A percentile compares a stretch with the other conserved stretches of the same genome.
Conservation (phyloP, 2,329 filamentous ascomycete genomes). For the Lachnellula cervina region DNA sequence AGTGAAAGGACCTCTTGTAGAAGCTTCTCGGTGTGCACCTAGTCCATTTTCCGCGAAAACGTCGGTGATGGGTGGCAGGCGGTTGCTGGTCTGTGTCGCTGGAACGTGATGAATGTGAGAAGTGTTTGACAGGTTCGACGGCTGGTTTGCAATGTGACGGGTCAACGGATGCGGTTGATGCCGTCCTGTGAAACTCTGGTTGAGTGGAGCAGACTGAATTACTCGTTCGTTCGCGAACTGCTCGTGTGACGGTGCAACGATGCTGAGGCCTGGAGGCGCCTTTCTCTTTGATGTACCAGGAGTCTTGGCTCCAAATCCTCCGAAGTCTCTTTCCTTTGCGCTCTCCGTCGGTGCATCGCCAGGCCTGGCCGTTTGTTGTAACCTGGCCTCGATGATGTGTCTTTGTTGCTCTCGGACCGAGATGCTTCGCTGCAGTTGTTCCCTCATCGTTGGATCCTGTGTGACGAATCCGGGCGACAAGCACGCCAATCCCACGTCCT, state of each 20-base stretch:
- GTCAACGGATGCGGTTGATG: constrained; percentile 72
- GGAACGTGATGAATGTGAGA: constrained; percentile 90
- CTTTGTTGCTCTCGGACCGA: constrained; percentile 91
- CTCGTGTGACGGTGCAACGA: constrained; percentile 88
- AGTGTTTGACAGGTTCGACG: constrained; percentile 74
- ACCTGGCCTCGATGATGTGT: constrained; percentile 85
- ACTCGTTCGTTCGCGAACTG: constrained; percentile 92
- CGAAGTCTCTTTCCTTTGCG: constrained; percentile 48
- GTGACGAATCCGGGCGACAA: constrained; percentile 94
- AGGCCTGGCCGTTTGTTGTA: constrained; percentile 82
- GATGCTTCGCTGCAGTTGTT: constrained; percentile 90
- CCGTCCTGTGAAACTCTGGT: constrained; percentile 91
- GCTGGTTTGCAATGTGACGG: constrained; percentile 74
- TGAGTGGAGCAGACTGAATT: constrained; percentile 91
- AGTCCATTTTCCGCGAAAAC: constrained; percentile 81
- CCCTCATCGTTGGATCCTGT: constrained; percentile 92
- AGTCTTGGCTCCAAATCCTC: constrained; percentile 53
- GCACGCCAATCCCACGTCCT: constrained; percentile 90
- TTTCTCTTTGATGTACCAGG: constrained; percentile 71
- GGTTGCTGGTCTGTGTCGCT: constrained; percentile 83
- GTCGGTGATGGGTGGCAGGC: constrained; percentile 87
- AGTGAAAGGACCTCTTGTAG: constrained; percentile 14
- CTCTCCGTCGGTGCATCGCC: constrained; percentile 59
- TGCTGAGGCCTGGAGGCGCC: constrained; percentile 83
- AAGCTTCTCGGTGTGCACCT: constrained; percentile 51